Conservation (phyloP, 805 yeast species). For the Monosporozyma siamensis region DNA sequence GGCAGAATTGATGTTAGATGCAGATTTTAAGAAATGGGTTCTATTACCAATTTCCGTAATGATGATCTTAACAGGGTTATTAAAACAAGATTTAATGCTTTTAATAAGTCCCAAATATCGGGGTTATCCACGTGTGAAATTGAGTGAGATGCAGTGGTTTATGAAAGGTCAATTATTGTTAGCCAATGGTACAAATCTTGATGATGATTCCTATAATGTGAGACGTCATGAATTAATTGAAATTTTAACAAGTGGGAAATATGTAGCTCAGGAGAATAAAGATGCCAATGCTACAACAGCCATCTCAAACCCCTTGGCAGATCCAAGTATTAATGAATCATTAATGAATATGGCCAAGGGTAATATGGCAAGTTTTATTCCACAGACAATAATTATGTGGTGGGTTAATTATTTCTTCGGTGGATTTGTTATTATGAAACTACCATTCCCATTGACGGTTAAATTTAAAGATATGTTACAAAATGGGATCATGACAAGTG, state of each 20-base stretch:
- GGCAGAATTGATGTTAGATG: slow-evolving; percentile 63
- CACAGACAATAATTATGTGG: slow-evolving; percentile 90
- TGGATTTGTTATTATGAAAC: slow-evolving; percentile 76
- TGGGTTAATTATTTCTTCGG: slow-evolving; percentile 93
- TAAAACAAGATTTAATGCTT: slow-evolving; percentile 58
- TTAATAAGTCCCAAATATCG: slow-evolving; percentile 53
- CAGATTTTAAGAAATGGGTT: slow-evolving; percentile 81
- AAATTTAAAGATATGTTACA: slow-evolving; percentile 91
- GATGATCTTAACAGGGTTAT: slow-evolving; percentile 78
- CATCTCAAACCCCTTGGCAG: slow-evolving; percentile 55
- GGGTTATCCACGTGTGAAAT: slow-evolving; percentile 39
- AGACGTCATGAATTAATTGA: slow-evolving; percentile 43
- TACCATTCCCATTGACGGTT: slow-evolving; percentile 86
- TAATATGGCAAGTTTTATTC: slow-evolving; percentile 73
- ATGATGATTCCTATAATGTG: slow-evolving; percentile 41
- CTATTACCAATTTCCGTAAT: slow-evolving; percentile 80
- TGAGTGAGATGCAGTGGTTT: slow-evolving; percentile 58
- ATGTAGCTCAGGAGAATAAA: slow-evolving; percentile 38
- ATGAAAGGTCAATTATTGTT: slow-evolving; percentile 50
- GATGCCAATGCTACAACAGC: slow-evolving; percentile 29
- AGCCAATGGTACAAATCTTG: slow-evolving; percentile 43
- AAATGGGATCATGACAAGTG: slow-evolving; percentile 72
- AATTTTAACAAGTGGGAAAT: slow-evolving; percentile 44
- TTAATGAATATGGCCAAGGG: slow-evolving; percentile 71
- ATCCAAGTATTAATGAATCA: slow-evolving; percentile 62